Conservation (phyloP, 2,329 filamentous ascomycete species). For the Akanthomyces muscarius region DNA sequence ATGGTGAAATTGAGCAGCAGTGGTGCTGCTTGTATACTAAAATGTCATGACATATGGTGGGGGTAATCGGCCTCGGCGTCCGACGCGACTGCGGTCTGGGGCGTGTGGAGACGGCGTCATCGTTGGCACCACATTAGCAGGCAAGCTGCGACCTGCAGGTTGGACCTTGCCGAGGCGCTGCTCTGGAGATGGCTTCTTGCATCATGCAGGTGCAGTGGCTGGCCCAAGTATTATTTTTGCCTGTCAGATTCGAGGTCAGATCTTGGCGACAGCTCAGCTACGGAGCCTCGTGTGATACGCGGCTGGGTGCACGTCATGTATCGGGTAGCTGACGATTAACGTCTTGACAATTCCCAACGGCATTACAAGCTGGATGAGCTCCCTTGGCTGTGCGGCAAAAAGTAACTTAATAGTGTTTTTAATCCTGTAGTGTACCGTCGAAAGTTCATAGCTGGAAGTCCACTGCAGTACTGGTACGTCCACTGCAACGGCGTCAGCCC, state of each 20-base stretch:
- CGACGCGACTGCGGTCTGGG: constrained; percentile 18
- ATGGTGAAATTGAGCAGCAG: background rate
- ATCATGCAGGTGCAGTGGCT: background rate
- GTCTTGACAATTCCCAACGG: background rate
- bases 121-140: background rate
- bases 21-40: background rate
- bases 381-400: background rate
- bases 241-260: background rate
- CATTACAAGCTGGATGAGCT: background rate
- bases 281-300: background rate
- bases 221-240: background rate
- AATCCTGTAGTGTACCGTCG: background rate
- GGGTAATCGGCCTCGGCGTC: constrained; percentile 12
- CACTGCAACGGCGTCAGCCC: background rate
- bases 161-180: constrained; percentile 1
- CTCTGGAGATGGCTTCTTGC: background rate
- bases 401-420: background rate
- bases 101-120: constrained; percentile 18
- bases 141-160: background rate
- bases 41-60: constrained; percentile 14
- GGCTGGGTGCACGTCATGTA: background rate
- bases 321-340: background rate
- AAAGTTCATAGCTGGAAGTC: background rate
- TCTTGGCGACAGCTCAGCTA: background rate
- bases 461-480: background rate